These are phyloP conservation scores for Phytopythium cucurbitacearum DNA, from an alignment of 352 stramenopile species.

Conservation along the genomic window DNA sequence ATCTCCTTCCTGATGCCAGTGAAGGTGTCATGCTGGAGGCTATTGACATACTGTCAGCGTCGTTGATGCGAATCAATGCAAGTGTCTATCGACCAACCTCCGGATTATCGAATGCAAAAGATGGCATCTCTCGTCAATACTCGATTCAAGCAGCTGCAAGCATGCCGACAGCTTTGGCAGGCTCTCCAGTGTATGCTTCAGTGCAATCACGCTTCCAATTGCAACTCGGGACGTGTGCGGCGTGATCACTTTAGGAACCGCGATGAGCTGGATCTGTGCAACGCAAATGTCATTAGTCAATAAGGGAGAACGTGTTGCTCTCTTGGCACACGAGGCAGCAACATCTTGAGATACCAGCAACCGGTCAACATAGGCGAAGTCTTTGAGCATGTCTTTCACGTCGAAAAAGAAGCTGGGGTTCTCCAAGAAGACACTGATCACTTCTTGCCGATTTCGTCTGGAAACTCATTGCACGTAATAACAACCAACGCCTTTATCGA, in stretches of 20 bases:
- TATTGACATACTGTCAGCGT: slow-evolving; percentile 10
- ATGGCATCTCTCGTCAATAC: slow-evolving; percentile 25
- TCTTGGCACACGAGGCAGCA: neutral
- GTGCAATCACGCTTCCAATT: slow-evolving; percentile 73
- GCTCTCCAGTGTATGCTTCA: slow-evolving; percentile 80
- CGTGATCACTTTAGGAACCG: slow-evolving; percentile 75
- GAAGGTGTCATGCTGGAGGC: slow-evolving; percentile 55
- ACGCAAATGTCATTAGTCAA: slow-evolving; percentile 2
- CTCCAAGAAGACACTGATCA: slow-evolving; percentile 67
- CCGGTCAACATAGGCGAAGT: slow-evolving; percentile 72
- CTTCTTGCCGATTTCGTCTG: slow-evolving; percentile 64
- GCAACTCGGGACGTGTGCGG: slow-evolving; percentile 59
- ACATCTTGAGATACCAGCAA: slow-evolving; percentile 40
- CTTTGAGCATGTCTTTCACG: slow-evolving; percentile 60
- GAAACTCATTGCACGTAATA: neutral
- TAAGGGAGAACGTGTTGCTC: neutral
- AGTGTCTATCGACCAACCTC: slow-evolving; percentile 24
- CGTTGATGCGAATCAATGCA: neutral
- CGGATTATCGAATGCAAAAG: slow-evolving; percentile 62
- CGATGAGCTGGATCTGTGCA: slow-evolving; percentile 62
- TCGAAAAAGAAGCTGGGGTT: slow-evolving; percentile 85
- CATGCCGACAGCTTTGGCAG: slow-evolving; percentile 51
- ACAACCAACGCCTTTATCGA: neutral
- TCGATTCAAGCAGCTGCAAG: slow-evolving; percentile 30
- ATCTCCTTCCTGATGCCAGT: slow-evolving; percentile 51